These are phyloP conservation scores for Saccharomyces hybrid DNA, from an alignment of 1,139 yeast species.

Conservation along the genomic window DNA sequence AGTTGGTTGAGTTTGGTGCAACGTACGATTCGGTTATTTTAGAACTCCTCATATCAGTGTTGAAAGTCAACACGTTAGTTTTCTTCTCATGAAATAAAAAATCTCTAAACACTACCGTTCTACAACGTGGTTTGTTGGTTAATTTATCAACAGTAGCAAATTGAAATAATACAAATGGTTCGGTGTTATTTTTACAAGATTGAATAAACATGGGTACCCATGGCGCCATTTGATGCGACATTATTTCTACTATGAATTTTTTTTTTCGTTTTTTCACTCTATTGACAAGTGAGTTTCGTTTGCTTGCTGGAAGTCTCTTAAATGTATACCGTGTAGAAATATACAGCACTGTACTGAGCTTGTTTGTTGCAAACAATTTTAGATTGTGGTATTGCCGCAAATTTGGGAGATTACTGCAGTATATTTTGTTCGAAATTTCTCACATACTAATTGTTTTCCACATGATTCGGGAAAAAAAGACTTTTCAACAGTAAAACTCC, in stretches of 20 bases:
- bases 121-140: slow-evolving; percentile 49
- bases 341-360: neutral
- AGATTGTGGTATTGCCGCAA: neutral
- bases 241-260: neutral
- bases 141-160: slow-evolving; percentile 55
- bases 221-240: slow-evolving; percentile 52
- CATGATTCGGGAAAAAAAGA: neutral
- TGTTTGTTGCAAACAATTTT: neutral
- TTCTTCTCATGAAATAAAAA: slow-evolving; percentile 64
- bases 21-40: slow-evolving; percentile 48
- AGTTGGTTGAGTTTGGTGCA: neutral
- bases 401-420: neutral
- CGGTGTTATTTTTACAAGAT: slow-evolving; percentile 41
- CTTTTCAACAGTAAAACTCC: neutral
- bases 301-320: neutral
- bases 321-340: neutral
- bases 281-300: neutral
- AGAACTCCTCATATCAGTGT: slow-evolving; percentile 64
- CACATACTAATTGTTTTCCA: neutral
- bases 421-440: neutral
- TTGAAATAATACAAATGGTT: slow-evolving; percentile 51
- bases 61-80: slow-evolving; percentile 60
- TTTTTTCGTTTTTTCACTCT: neutral
- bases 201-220: slow-evolving; percentile 58
- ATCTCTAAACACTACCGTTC: slow-evolving; percentile 70